Conservation (phyloP, 2,329 filamentous ascomycete species). For the Albophoma yamanashiensis region DNA sequence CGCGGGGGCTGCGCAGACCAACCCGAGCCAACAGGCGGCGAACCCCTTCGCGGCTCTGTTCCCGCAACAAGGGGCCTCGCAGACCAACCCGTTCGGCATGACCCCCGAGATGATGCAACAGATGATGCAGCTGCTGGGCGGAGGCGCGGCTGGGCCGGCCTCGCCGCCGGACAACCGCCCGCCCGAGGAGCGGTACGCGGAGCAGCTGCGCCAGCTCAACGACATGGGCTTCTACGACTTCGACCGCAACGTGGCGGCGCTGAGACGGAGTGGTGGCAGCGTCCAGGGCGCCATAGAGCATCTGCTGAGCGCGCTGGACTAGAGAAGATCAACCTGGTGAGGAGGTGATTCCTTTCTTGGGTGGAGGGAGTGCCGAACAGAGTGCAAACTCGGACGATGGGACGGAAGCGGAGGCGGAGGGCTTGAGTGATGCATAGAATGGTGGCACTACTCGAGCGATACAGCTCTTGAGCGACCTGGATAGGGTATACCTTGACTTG, state of each 20-base stretch:
- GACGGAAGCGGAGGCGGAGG: background rate
- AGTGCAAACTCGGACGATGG: background rate
- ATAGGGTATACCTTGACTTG: slow-evolving; percentile 1
- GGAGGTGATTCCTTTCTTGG: background rate
- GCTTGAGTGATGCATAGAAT: background rate
- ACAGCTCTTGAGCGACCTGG: background rate
- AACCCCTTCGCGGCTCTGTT: slow-evolving; percentile 65
- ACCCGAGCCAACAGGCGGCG: slow-evolving; percentile 27
- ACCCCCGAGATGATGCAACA: slow-evolving; percentile 46
- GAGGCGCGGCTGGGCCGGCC: slow-evolving; percentile 24
- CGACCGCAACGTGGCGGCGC: slow-evolving; percentile 78
- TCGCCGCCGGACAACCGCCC: slow-evolving; percentile 71
- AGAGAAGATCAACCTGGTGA: background rate
- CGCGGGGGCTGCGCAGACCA: slow-evolving; percentile 12
- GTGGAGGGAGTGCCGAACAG: background rate
- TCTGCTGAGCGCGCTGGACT: slow-evolving; percentile 36
- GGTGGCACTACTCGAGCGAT: background rate
- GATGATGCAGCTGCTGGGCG: slow-evolving; percentile 38
- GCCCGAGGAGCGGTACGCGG: slow-evolving; percentile 86
- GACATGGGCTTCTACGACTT: slow-evolving; percentile 99
- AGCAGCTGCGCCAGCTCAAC: slow-evolving; percentile 85
- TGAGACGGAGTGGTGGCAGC: slow-evolving; percentile 82
- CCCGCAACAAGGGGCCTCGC: slow-evolving; percentile 15
- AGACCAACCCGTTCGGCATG: slow-evolving; percentile 32
- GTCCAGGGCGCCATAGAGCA: slow-evolving; percentile 87